Percentiles rank a stretch among this genome's conserved stretches.
phyloP scores from a whole-genome alignment of 106 monocot species.

The Phalaenopsis aphrodite region DNA sequence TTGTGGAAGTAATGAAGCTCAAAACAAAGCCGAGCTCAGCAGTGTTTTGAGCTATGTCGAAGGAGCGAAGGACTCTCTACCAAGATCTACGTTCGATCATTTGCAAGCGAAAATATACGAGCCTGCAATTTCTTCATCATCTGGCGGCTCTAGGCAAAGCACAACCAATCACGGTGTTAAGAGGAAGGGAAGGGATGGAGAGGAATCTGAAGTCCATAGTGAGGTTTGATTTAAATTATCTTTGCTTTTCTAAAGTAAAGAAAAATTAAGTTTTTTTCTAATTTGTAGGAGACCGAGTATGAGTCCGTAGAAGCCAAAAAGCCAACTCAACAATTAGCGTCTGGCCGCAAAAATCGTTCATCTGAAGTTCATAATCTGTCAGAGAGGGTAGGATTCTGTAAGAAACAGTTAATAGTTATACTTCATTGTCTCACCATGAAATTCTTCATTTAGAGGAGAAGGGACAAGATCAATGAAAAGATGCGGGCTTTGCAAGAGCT shows the following conservation, averaged over 20 bases:
- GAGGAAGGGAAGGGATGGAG: constrained; percentile 45
- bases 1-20: constrained; percentile 32
- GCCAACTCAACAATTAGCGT: not conserved
- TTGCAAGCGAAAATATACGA: constrained; percentile 16
- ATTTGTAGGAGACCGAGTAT: constrained; percentile 15
- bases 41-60: constrained; percentile 12
- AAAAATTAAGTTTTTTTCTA: not conserved
- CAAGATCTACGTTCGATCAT: constrained; percentile 2
- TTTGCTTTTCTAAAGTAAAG: not conserved
- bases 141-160: constrained; percentile 30
- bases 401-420: not conserved
- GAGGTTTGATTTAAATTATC: constrained; percentile 35
- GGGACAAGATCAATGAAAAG: constrained; percentile 75
- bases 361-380: constrained; percentile 69
- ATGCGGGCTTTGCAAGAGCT: constrained; percentile 73
- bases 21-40: constrained; percentile 8
- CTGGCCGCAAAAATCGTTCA: constrained; percentile 31
- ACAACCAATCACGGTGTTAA: constrained; percentile 21
- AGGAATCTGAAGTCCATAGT: constrained; percentile 49
- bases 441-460: constrained; percentile 35
- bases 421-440: not conserved
- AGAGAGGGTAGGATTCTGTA: constrained; percentile 42
- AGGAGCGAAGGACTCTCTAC: constrained; percentile 8
- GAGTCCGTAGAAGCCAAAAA: constrained; percentile 14
- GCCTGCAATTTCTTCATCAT: constrained; percentile 34